phyloP scores from a whole-genome alignment of 805 yeast species.

The Saturnispora quitensis region DNA sequence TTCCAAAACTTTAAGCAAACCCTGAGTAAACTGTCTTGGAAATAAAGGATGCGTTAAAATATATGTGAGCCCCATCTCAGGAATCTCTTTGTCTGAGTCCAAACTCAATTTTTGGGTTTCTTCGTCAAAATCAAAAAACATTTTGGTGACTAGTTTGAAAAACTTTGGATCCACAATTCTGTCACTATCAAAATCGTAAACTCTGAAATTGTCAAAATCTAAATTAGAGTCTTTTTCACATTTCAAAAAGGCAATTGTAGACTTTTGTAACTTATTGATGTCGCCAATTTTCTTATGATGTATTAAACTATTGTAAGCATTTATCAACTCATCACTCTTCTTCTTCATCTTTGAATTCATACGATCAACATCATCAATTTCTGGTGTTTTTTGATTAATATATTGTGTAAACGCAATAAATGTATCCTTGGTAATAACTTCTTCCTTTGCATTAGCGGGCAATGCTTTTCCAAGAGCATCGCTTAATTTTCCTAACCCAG shows the following conservation, averaged over 20 bases:
- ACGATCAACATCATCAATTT: conserved; percentile 15
- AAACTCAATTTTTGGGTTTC: conserved; percentile 13
- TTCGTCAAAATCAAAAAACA: conserved; percentile 29
- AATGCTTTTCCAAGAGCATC: conserved; percentile 65
- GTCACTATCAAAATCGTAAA: conserved; percentile 58
- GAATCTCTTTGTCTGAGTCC: conserved; percentile 27
- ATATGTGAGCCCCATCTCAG: conserved; percentile 58
- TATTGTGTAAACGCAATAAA: conserved; percentile 11
- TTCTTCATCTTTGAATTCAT: conserved; percentile 19
- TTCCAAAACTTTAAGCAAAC: conserved; percentile 42
- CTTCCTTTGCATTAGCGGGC: conserved; percentile 3
- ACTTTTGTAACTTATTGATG: conserved; percentile 23
- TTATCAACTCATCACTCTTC: conserved; percentile 19
- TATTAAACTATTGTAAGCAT: conserved; percentile 23
- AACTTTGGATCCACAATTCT: conserved; percentile 53
- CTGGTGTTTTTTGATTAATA: conserved; percentile 20
- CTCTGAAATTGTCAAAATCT: conserved; percentile 23
- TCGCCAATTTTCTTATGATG: conserved; percentile 18
- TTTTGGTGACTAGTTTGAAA: conserved; percentile 33
- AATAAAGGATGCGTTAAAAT: conserved; percentile 81
- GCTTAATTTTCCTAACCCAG: conserved; percentile 58
- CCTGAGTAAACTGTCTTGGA: conserved; percentile 50
- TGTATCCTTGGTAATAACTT: conserved; percentile 10
- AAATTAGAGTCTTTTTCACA: conserved; percentile 9
- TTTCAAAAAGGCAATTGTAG: conserved; percentile 25